Evolutionary conservation across 768 basidiomycete genomes (phyloP).

Genomic region (Imleria badia): DNA sequence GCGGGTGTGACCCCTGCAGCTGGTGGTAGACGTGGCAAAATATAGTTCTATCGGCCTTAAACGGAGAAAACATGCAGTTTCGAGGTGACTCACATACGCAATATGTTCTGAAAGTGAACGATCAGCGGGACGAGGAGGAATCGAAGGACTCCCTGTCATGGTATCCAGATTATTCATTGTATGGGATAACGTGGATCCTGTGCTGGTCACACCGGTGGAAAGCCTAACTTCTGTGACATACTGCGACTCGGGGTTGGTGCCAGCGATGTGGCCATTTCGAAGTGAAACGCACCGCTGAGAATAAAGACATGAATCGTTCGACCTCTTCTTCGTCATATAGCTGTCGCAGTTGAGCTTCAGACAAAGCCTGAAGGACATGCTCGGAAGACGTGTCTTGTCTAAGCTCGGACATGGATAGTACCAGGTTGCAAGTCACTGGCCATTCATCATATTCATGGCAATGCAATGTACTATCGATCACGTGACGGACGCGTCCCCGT

Average conservation of each 20-base stretch:
- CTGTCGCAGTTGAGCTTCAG: constrained; percentile 54
- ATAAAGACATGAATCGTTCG: constrained; percentile 56
- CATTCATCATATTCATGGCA: not conserved
- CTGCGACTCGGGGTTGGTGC: constrained; percentile 33
- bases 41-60: constrained; percentile 32
- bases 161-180: not conserved
- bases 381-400: not conserved
- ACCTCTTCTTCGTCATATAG: constrained; percentile 66
- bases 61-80: constrained; percentile 5
- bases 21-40: constrained; percentile 50
- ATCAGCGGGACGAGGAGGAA: constrained; percentile 6
- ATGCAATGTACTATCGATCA: constrained; percentile 14
- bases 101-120: constrained; percentile 29
- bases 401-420: constrained; percentile 10
- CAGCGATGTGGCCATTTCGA: not conserved
- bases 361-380: constrained; percentile 32
- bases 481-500: constrained; percentile 29
- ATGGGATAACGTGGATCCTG: constrained; percentile 14
- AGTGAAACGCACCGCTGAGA: constrained; percentile 51
- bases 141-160: not conserved
- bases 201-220: constrained; percentile 29
- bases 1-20: constrained; percentile 37
- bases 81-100: constrained; percentile 22
- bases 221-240: constrained; percentile 59
- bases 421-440: no score